phyloP scores from a whole-genome alignment of 2,329 filamentous ascomycete species.

The Sporothrix euskadiensis region DNA sequence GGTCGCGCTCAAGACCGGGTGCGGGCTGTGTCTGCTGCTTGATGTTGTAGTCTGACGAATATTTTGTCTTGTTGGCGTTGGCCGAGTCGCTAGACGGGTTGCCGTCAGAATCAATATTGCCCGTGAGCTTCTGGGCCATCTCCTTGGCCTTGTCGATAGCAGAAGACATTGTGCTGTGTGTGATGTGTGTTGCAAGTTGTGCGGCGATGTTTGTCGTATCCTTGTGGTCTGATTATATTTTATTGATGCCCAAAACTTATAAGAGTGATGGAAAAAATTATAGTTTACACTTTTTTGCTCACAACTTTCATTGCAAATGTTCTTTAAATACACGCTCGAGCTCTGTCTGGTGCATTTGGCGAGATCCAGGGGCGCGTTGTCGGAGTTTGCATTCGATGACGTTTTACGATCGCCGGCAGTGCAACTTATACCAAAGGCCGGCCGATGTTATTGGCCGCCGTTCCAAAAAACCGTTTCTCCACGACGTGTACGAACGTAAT shows the following conservation, averaged over 20 bases:
- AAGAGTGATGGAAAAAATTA: too few relatives aligned
- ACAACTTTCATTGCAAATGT: background rate
- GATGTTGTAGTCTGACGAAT: background rate
- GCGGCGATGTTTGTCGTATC: too few relatives aligned
- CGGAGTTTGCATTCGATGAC: background rate
- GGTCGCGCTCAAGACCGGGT: constrained; percentile 14
- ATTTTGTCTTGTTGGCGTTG: background rate
- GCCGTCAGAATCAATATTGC: background rate
- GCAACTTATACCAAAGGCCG: background rate
- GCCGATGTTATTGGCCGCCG: background rate
- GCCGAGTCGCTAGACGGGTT: background rate
- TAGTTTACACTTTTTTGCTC: too few relatives aligned
- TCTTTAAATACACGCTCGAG: background rate
- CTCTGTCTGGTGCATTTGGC: background rate
- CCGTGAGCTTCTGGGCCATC: background rate
- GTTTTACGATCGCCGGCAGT: background rate
- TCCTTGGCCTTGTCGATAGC: background rate
- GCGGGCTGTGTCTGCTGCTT: constrained; percentile 10
- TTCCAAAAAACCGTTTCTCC: background rate
- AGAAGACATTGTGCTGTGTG: background rate
- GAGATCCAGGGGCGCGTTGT: background rate
- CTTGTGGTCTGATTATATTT: background rate
- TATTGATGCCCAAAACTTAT: background rate
- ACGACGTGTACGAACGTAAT: background rate
- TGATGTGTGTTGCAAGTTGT: background rate